A percentile compares a stretch with the other conserved stretches of the same genome.
phyloP scores from a whole-genome alignment of 805 yeast species.

The Candida dendrica region DNA sequence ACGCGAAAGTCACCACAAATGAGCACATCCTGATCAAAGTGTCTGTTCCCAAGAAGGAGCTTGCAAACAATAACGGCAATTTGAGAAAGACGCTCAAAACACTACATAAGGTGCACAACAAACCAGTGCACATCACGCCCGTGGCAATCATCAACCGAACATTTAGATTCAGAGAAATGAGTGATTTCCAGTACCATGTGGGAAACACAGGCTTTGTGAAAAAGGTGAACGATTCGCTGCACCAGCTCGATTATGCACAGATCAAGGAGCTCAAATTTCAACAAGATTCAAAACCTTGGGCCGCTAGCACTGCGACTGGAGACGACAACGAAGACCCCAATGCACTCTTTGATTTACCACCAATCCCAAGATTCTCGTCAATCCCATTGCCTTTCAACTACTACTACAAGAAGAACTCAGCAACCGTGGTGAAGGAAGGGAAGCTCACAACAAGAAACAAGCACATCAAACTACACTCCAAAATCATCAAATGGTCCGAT shows the following conservation, averaged over 20 bases:
- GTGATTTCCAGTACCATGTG: constrained; percentile 77
- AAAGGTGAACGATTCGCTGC: constrained; percentile 32
- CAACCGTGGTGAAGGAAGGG: constrained; percentile 38
- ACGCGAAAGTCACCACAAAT: constrained; percentile 40
- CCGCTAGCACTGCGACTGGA: too few relatives aligned
- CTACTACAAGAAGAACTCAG: constrained; percentile 68
- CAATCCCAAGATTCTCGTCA: constrained; percentile 80
- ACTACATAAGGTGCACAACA: constrained; percentile 22
- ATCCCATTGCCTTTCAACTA: constrained; percentile 73
- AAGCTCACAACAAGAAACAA: constrained; percentile 37
- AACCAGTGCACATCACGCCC: constrained; percentile 43
- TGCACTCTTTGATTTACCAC: constrained; percentile 51
- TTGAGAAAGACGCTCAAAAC: constrained; percentile 35
- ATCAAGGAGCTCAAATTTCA: constrained; percentile 31
- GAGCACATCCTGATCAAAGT: constrained; percentile 57
- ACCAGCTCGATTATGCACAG: constrained; percentile 31
- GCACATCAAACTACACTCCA: constrained; percentile 46
- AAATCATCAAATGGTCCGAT: constrained; percentile 42
- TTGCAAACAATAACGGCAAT: constrained; percentile 34
- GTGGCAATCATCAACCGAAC: constrained; percentile 61
- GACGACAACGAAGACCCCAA: constrained; percentile 4
- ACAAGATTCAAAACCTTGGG: constrained; percentile 30
- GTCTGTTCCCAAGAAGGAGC: constrained; percentile 47
- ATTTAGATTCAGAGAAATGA: constrained; percentile 74
- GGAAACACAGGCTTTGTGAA: constrained; percentile 45